These are phyloP conservation scores for Fagopyrum homotropicum DNA, from an alignment of 148 eudicot genomes.

Conservation along the genomic window DNA sequence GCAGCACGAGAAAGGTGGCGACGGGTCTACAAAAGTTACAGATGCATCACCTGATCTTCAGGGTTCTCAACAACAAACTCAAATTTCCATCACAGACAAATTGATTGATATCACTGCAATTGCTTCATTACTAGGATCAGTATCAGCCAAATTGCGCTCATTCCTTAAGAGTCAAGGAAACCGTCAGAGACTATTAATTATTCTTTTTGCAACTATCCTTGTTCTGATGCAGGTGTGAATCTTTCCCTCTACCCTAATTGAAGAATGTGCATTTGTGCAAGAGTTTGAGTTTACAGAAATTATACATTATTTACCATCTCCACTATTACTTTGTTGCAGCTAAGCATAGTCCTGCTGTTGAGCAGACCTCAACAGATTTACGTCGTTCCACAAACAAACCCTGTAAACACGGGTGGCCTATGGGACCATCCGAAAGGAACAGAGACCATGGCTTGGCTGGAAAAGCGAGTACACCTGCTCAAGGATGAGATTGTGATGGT, in stretches of 20 bases:
- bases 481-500: constrained; percentile 79
- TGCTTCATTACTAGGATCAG: constrained; percentile 34
- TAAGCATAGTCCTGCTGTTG: constrained; percentile 76
- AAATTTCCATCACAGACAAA: constrained; percentile 19
- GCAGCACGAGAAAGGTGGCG: constrained; percentile 18
- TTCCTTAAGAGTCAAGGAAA: constrained; percentile 34
- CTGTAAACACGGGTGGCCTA: constrained; percentile 13
- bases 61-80: constrained; percentile 24
- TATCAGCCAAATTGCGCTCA: constrained; percentile 27
- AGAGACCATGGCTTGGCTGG: constrained; percentile 56
- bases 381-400: constrained; percentile 42
- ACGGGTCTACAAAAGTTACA: constrained; percentile 3
- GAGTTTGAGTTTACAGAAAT: not conserved
- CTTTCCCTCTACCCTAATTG: not conserved
- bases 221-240: constrained; percentile 59
- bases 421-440: constrained; percentile 26
- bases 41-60: constrained; percentile 19
- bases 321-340: constrained; percentile 30
- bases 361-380: constrained; percentile 71
- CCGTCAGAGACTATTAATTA: constrained; percentile 28
- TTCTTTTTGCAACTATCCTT: constrained; percentile 39
- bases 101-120: constrained; percentile 22
- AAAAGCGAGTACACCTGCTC: constrained; percentile 61
- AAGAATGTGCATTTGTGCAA: not conserved
- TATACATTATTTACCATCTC: not conserved